Evolutionary conservation across 495 filamentous ascomycete species (phyloP).

Genomic region (Viridothelium virens): DNA sequence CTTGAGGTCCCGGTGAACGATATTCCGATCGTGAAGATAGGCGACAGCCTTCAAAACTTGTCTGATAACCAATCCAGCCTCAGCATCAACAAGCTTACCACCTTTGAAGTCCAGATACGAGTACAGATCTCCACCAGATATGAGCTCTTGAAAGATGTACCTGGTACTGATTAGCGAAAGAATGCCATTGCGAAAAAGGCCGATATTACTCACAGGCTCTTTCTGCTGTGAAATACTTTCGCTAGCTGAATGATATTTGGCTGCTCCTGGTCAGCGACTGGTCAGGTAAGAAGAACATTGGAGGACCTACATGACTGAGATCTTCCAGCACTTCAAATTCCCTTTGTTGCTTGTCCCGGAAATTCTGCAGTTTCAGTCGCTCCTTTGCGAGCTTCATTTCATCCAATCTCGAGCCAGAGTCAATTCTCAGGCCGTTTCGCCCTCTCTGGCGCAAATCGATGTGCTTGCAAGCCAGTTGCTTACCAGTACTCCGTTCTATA

Average conservation of each 20-base stretch:
- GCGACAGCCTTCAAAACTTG: constrained; percentile 55
- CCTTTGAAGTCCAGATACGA: constrained; percentile 49
- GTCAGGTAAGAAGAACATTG: neutral
- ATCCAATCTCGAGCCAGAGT: neutral
- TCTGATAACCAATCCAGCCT: constrained; percentile 48
- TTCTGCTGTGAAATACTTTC: constrained; percentile 36
- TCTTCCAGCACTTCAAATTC: constrained; percentile 37
- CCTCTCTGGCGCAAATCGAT: constrained; percentile 24
- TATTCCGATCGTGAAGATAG: constrained; percentile 49
- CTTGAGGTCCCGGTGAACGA: constrained; percentile 63
- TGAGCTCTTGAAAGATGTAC: constrained; percentile 38
- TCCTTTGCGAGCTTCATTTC: neutral
- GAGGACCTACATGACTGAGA: constrained; percentile 34
- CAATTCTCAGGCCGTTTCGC: neutral
- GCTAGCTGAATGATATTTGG: constrained; percentile 43
- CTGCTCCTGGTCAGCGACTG: constrained; percentile 20
- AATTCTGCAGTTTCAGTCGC: constrained; percentile 14
- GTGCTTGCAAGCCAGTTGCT: constrained; percentile 40
- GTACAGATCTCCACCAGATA: constrained; percentile 58
- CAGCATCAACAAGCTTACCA: constrained; percentile 41
- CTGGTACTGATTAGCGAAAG: constrained; percentile 13
- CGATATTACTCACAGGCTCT: constrained; percentile 27
- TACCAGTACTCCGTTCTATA: constrained; percentile 25
- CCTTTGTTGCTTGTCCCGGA: constrained; percentile 20
- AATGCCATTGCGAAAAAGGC: neutral